Evolutionary conservation across 257 asterid genomes (phyloP).

Genomic region (Nicotiana attenuata): DNA sequence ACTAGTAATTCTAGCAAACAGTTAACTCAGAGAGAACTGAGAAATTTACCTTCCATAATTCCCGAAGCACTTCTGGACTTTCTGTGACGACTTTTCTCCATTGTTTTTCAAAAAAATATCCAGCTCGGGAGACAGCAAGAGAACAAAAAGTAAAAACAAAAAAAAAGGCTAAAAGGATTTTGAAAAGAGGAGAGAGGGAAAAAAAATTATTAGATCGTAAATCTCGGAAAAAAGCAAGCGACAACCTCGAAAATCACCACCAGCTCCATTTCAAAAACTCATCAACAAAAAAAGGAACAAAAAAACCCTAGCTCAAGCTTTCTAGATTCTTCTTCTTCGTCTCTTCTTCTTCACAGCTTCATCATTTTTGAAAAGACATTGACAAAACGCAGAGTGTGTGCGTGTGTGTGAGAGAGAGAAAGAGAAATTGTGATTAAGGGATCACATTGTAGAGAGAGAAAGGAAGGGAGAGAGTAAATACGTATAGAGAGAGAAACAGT

Average conservation of each 20-base stretch:
- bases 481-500: conserved; percentile 22
- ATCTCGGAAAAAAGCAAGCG: conserved; percentile 44
- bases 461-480: background rate
- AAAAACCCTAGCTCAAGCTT: conserved; percentile 11
- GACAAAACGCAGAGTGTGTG: background rate
- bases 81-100: conserved; percentile 84
- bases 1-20: too few relatives aligned
- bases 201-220: conserved; percentile 38
- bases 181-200: conserved; percentile 23
- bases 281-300: background rate
- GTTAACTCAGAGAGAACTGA: background rate
- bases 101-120: conserved; percentile 22
- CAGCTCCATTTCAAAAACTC: background rate
- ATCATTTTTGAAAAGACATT: conserved; percentile 18
- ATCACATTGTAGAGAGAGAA: conserved; percentile 35
- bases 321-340: background rate
- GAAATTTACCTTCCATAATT: conserved; percentile 50
- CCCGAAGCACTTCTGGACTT: conserved; percentile 71
- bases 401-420: conserved; percentile 19
- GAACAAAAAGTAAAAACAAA: conserved; percentile 1
- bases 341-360: conserved; percentile 29
- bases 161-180: conserved; percentile 13
- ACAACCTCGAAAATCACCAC: conserved; percentile 48
- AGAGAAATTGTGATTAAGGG: background rate
- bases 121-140: background rate